These are phyloP conservation scores for Debaryomyces udenii DNA, from an alignment of 1,139 yeast species.

Conservation along the genomic window DNA sequence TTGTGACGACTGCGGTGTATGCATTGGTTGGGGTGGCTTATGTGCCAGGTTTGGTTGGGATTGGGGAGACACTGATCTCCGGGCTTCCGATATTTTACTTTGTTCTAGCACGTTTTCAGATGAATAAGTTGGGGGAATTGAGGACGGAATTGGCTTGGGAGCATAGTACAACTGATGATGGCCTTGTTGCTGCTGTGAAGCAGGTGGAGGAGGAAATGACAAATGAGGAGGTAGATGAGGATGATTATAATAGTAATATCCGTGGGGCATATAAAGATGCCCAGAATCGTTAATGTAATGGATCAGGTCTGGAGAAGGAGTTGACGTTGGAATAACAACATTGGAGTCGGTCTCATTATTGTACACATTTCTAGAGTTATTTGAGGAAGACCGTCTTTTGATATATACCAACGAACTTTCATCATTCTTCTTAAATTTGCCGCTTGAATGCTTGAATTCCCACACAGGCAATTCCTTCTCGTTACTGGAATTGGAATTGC, in stretches of 20 bases:
- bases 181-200: slow-evolving; percentile 23
- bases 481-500: slow-evolving; percentile 14
- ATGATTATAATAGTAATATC: slow-evolving; percentile 5
- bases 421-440: slow-evolving; percentile 76
- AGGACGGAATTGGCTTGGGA: slow-evolving; percentile 6
- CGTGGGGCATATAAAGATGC: slow-evolving; percentile 5
- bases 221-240: slow-evolving; percentile 8
- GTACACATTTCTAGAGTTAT: slow-evolving; percentile 24
- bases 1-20: slow-evolving; percentile 16
- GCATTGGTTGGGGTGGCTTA: slow-evolving; percentile 1
- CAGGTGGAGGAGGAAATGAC: slow-evolving; percentile 7
- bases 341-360: slow-evolving; percentile 15
- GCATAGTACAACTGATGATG: slow-evolving; percentile 9
- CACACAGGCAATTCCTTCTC: slow-evolving; percentile 51
- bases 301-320: slow-evolving; percentile 16
- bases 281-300: slow-evolving; percentile 6
- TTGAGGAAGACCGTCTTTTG: slow-evolving; percentile 60
- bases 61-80: slow-evolving; percentile 14
- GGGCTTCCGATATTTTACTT: slow-evolving; percentile 3
- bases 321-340: slow-evolving; percentile 14
- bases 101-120: slow-evolving; percentile 2
- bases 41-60: slow-evolving; percentile 8
- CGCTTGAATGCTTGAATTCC: slow-evolving; percentile 89
- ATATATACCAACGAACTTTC: slow-evolving; percentile 64
- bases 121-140: slow-evolving; percentile 18